Evolutionary conservation across 306 rosid species (phyloP).

Genomic region (Cotoneaster glaucophyllus): DNA sequence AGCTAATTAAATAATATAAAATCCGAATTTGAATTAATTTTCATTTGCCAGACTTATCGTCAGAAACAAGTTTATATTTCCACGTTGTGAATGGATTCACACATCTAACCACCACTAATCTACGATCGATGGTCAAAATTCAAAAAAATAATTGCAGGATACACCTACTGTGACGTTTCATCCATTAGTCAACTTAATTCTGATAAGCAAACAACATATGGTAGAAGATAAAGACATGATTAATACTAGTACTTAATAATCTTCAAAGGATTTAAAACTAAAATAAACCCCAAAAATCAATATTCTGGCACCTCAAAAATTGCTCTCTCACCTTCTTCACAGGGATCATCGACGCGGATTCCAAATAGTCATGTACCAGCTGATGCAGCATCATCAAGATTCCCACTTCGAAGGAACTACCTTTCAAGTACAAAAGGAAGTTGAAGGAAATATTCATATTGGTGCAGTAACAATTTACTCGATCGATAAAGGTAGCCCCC

Average conservation of each 20-base stretch:
- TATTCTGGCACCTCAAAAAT: not conserved
- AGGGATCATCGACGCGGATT: not conserved
- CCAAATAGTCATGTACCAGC: constrained; percentile 44
- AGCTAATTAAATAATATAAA: not conserved
- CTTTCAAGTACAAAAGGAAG: not conserved
- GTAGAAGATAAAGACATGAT: not conserved
- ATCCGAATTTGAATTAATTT: not conserved
- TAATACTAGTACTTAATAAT: not conserved
- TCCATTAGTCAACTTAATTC: not conserved
- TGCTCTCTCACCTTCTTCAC: not conserved
- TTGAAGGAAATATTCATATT: not conserved
- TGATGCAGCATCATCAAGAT: constrained; percentile 96
- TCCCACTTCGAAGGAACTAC: constrained; percentile 30
- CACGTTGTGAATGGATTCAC: not conserved
- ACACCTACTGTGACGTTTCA: not conserved
- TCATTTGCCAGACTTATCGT: not conserved
- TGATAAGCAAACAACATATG: not conserved
- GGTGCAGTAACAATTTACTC: not conserved
- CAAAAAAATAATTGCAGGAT: not conserved
- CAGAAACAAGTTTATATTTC: not conserved
- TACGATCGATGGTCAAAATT: not conserved
- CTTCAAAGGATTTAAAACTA: not conserved
- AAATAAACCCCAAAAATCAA: not conserved
- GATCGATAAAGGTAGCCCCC: constrained; percentile 7
- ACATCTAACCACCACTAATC: not conserved